phyloP scores from a whole-genome alignment of 1,284 basidiomycete genomes.

The Apiotrichum gamsii region DNA sequence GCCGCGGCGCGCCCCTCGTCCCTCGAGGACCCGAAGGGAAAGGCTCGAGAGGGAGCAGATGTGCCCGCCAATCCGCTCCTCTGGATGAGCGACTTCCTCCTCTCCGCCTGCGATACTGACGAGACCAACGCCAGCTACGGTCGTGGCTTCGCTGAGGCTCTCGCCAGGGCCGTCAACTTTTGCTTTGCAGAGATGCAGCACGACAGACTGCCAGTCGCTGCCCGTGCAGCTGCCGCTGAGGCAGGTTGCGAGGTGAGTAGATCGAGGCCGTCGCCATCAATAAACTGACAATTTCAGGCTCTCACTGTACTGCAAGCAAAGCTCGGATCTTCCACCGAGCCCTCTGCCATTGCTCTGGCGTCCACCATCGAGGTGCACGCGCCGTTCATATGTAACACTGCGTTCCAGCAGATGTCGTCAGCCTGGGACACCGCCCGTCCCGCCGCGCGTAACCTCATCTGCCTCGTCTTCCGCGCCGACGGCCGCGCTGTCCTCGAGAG shows the following conservation, averaged over 20 bases:
- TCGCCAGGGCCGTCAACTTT: slow-evolving; percentile 64
- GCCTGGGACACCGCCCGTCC: slow-evolving; percentile 20
- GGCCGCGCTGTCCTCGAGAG: slow-evolving; percentile 33
- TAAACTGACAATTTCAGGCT: slow-evolving; percentile 11
- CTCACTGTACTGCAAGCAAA: slow-evolving; percentile 13
- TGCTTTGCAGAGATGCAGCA: slow-evolving; percentile 72
- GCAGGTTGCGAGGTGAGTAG: slow-evolving; percentile 58
- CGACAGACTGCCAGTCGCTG: slow-evolving; percentile 55
- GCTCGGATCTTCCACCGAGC: slow-evolving; percentile 5
- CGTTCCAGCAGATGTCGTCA: slow-evolving; percentile 49
- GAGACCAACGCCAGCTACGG: slow-evolving; percentile 50
- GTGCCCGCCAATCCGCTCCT: slow-evolving; percentile 10
- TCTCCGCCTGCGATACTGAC: slow-evolving; percentile 30
- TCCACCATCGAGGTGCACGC: slow-evolving; percentile 44
- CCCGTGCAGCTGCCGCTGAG: slow-evolving; percentile 57
- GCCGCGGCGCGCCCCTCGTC: slow-evolving; percentile 22
- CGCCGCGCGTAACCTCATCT: slow-evolving; percentile 41
- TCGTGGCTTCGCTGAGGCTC: slow-evolving; percentile 59
- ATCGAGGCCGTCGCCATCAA: background rate
- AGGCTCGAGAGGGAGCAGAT: slow-evolving; percentile 18
- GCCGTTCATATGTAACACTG: slow-evolving; percentile 55
- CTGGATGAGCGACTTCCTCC: slow-evolving; percentile 36
- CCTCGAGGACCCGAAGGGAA: slow-evolving; percentile 14
- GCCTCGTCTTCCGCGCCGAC: slow-evolving; percentile 42
- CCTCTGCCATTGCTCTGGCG: slow-evolving; percentile 16